phyloP scores from a whole-genome alignment of 2,329 filamentous ascomycete genomes.

The Diplodia intermedia region DNA sequence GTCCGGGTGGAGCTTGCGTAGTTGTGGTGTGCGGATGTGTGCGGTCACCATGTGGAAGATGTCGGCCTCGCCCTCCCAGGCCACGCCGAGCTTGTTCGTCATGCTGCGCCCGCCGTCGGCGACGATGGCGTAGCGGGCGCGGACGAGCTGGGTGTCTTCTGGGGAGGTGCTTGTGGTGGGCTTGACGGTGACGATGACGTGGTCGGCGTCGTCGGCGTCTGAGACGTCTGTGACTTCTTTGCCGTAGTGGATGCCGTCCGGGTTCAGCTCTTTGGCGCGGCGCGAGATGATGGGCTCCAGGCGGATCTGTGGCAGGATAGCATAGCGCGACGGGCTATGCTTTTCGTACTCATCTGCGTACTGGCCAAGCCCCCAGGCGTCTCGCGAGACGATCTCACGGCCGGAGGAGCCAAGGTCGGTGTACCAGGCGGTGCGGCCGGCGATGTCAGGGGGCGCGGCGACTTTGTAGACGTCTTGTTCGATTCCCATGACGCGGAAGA shows the following conservation, averaged over 20 bases:
- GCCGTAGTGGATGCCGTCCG: slow-evolving; percentile 40
- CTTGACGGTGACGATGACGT: slow-evolving; percentile 37
- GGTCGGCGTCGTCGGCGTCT: slow-evolving; percentile 31
- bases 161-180: background rate
- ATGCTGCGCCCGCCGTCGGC: slow-evolving; percentile 46
- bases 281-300: slow-evolving; percentile 44
- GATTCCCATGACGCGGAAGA: slow-evolving; percentile 44
- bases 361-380: slow-evolving; percentile 17
- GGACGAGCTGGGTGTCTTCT: slow-evolving; percentile 9
- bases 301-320: slow-evolving; percentile 46
- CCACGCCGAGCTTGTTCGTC: slow-evolving; percentile 42
- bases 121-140: slow-evolving; percentile 43
- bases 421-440: slow-evolving; percentile 43
- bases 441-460: slow-evolving; percentile 35
- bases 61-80: slow-evolving; percentile 42
- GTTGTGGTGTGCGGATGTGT: slow-evolving; percentile 41
- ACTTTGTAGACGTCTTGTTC: slow-evolving; percentile 41
- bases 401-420: slow-evolving; percentile 39
- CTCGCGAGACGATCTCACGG: slow-evolving; percentile 38
- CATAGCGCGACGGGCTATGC: slow-evolving; percentile 42
- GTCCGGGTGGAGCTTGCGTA: slow-evolving; percentile 41
- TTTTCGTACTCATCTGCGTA: slow-evolving; percentile 19
- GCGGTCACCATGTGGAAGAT: slow-evolving; percentile 46
- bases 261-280: slow-evolving; percentile 43
- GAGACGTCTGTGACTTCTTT: slow-evolving; percentile 40